Conservation (phyloP, 1,139 yeast genomes). For the Yamadazyma trypodendri region DNA sequence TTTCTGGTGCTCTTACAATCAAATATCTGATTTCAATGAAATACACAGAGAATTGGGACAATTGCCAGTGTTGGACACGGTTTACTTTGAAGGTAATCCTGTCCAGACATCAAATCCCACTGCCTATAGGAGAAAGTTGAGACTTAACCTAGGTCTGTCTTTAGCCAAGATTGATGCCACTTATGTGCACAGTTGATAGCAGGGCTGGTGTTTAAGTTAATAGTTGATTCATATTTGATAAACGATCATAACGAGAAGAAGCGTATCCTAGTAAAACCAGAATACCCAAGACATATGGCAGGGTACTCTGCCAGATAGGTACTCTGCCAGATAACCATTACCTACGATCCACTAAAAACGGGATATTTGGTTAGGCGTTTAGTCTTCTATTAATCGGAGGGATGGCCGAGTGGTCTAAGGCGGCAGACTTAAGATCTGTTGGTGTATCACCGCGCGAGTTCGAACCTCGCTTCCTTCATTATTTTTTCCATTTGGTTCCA, state of each 20-base stretch:
- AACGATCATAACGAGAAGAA: background rate
- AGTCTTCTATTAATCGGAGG: constrained; percentile 28
- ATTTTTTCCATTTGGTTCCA: constrained; percentile 27
- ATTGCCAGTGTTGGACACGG: constrained; percentile 73
- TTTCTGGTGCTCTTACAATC: constrained; percentile 88
- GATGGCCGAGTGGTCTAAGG: constrained; percentile 59
- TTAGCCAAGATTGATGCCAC: constrained; percentile 90
- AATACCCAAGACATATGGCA: too few relatives aligned
- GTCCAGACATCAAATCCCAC: constrained; percentile 70
- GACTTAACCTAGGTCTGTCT: constrained; percentile 69
- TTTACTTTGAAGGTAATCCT: constrained; percentile 95
- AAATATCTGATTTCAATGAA: constrained; percentile 65
- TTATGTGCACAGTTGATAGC: constrained; percentile 37
- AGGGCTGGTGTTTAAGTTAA: too few relatives aligned
- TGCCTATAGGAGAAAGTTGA: constrained; percentile 81
- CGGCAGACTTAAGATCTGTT: constrained; percentile 56
- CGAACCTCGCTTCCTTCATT: constrained; percentile 83
- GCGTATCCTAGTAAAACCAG: background rate
- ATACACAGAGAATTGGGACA: constrained; percentile 63
- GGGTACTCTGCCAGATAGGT: too few relatives aligned
- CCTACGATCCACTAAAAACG: too few relatives aligned
- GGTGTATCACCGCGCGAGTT: constrained; percentile 76
- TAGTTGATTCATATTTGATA: background rate
- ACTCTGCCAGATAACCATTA: too few relatives aligned
- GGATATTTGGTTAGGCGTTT: too few relatives aligned